A percentile compares a stretch with the other conserved stretches of the same genome.
Conservation (phyloP, 768 basidiomycete species). For the Tulasnella sp. region DNA sequence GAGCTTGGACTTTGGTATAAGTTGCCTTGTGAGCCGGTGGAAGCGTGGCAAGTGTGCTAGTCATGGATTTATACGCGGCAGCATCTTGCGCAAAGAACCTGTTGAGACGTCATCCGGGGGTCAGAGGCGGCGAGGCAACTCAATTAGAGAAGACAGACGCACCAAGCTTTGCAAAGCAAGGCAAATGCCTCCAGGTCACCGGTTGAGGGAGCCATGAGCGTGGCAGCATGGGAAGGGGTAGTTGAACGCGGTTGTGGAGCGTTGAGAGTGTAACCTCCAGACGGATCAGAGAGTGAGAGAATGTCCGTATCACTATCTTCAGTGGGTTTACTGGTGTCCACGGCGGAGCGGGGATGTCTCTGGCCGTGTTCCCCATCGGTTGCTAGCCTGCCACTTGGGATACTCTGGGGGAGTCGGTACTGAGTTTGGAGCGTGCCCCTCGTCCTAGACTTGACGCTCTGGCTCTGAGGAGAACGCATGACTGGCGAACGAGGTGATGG, state of each 20-base stretch:
- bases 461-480: constrained; percentile 46
- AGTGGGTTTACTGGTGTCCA: background rate
- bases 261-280: constrained; percentile 38
- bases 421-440: constrained; percentile 4
- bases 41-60: constrained; percentile 64
- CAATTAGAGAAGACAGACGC: constrained; percentile 21
- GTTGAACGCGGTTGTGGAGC: constrained; percentile 38
- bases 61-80: constrained; percentile 64
- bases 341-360: background rate
- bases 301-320: background rate
- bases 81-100: constrained; percentile 84
- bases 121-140: background rate
- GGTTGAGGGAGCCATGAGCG: constrained; percentile 48
- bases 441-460: constrained; percentile 31
- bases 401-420: background rate
- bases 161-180: constrained; percentile 69
- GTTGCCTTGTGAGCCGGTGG: constrained; percentile 77
- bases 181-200: constrained; percentile 70
- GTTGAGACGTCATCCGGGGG: constrained; percentile 3
- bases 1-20: constrained; percentile 75
- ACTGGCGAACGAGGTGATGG: constrained; percentile 34
- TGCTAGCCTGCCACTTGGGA: background rate
- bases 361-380: background rate
- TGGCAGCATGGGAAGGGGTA: constrained; percentile 58
- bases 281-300: constrained; percentile 23